A percentile compares a stretch with the other conserved stretches of the same genome.
Evolutionary conservation across 768 basidiomycete species (phyloP).

Genomic region (Vishniacozyma victoriae): DNA sequence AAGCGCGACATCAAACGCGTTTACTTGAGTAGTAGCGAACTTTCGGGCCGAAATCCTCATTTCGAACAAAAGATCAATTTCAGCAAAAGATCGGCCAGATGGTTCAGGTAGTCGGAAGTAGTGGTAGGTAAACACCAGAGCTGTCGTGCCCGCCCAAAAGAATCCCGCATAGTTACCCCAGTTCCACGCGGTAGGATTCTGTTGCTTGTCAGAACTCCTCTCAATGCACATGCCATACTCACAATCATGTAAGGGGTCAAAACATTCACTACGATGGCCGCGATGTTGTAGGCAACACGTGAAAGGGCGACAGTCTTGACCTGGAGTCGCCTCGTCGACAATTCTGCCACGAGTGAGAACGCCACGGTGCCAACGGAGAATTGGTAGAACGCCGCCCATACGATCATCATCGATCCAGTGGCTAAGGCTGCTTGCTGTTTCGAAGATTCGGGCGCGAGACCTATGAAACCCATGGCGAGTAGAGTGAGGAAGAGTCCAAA

Average conservation of each 20-base stretch:
- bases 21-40: conserved; percentile 42
- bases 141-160: conserved; percentile 28
- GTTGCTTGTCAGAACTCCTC: not conserved
- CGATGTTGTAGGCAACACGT: conserved; percentile 29
- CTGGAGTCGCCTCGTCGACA: conserved; percentile 44
- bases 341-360: conserved; percentile 42
- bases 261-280: conserved; percentile 27
- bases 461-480: conserved; percentile 39
- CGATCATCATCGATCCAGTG: conserved; percentile 45
- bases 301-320: conserved; percentile 43
- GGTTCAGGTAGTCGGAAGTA: conserved; percentile 40
- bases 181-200: conserved; percentile 1
- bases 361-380: conserved; percentile 40
- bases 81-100: conserved; percentile 38
- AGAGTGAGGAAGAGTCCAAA: conserved; percentile 34
- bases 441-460: conserved; percentile 26
- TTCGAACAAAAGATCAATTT: conserved; percentile 50
- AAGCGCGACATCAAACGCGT: conserved; percentile 18
- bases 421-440: conserved; percentile 22
- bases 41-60: conserved; percentile 42
- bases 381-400: conserved; percentile 47
- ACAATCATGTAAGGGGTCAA: conserved; percentile 37
- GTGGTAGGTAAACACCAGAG: conserved; percentile 29
- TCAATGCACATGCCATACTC: too few species aligned
- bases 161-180: conserved; percentile 28